Percentiles rank a stretch among this genome's conserved stretches.
Conservation (phyloP, 331 rosid species). For the Prunus yedoensis region DNA sequence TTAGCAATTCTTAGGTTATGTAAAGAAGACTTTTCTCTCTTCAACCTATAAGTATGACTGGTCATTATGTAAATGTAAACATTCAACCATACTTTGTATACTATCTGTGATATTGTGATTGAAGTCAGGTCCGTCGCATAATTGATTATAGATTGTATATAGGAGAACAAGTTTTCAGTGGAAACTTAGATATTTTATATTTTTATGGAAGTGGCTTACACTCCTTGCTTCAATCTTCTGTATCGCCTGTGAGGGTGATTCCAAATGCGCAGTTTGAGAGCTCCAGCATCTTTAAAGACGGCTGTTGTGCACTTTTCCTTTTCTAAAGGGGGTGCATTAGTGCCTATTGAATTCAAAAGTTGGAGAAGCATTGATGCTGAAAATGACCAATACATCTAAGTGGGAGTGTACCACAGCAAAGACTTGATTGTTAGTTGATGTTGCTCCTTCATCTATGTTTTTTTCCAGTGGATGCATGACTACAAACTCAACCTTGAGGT, state of each 20-base stretch:
- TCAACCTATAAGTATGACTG: slow-evolving; percentile 4
- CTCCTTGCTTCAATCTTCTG: not conserved
- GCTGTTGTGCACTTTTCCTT: not conserved
- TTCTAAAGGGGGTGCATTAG: not conserved
- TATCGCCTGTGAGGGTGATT: slow-evolving; percentile 12
- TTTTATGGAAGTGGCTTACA: slow-evolving; percentile 8
- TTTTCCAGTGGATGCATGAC: not conserved
- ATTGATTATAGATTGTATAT: not conserved
- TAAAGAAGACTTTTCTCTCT: not conserved
- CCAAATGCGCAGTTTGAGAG: not conserved
- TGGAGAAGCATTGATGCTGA: not conserved
- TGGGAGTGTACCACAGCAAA: not conserved
- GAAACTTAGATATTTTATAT: not conserved
- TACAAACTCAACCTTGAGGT: not conserved
- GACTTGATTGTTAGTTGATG: not conserved
- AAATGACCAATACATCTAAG: not conserved
- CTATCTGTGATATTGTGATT: not conserved
- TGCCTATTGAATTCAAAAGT: not conserved
- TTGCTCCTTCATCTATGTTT: not conserved
- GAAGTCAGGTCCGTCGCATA: not conserved
- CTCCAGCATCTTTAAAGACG: not conserved
- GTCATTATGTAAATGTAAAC: slow-evolving; percentile 6
- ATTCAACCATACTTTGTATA: not conserved
- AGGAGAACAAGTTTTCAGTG: too few relatives aligned
- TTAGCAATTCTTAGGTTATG: not conserved